Evolutionary conservation across 352 stramenopile genomes (phyloP), one percentile per base, ranked within the genome.

Genomic region (Thraustochytrium striatum): DNA sequence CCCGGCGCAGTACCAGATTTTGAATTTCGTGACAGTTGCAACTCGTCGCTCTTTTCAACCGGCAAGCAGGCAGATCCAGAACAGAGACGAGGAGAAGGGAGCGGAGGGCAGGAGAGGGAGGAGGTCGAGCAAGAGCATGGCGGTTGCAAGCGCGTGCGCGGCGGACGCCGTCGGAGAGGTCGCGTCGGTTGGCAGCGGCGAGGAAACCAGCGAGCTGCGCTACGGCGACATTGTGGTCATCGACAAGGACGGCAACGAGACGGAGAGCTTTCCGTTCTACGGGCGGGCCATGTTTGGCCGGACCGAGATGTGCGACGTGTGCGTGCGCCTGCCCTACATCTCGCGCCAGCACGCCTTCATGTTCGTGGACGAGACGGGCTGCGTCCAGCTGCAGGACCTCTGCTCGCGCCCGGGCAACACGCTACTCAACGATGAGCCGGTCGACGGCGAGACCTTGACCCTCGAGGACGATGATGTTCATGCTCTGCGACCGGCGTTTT

Each of bases 301-400:
- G 11, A 62, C 44, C 0, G 65, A 62, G 32, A 32, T 47, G 30
- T 62, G 52, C 50, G 65, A 62, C 52, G 50, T 75, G n/a, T 30
- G 59, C 35, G 53, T 70, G 9, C 33, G 36, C 21, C 59, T 70
- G 21, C 65, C 44, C 19, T 75, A 75, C 44, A 43, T 75, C 21
- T 75, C 65, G 25, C 65, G 65, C 47, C 58, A 75, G 65, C 65
- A 75, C 65, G 65, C 65, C 41, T 68, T 75, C 32, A 35, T 75
- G 19, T 75, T 25, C 44, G 9, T 75, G 21, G 65, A 75, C 65
- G 65, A 75, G 65, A 75, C 58, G 19, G 65, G 65, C 65, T 43
- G 50, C 65, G 50, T 75, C 19, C 21, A 30, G 21, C n/a, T 75
- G 52, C 44, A 30, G 3, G 68, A 75, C 52, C 65, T 75, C 41